Evolutionary conservation across 2,329 filamentous ascomycete species (phyloP).

Genomic region (Scolecobasidium constrictum): DNA sequence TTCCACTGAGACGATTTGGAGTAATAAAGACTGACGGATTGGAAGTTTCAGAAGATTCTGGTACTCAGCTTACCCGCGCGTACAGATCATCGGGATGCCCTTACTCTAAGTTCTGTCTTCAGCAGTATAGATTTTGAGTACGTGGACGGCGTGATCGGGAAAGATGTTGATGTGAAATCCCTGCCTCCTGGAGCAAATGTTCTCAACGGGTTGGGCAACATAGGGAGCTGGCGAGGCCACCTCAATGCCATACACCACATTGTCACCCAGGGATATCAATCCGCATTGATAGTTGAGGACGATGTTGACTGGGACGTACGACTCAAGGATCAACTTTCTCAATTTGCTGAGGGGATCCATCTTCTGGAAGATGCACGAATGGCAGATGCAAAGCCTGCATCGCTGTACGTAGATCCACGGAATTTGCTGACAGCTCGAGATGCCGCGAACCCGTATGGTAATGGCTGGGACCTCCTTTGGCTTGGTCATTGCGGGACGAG

Average conservation of each 20-base stretch:
- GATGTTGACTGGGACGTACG: slow-evolving; percentile 9
- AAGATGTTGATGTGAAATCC: slow-evolving; percentile 31
- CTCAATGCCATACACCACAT: slow-evolving; percentile 24
- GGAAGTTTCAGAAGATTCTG: slow-evolving; percentile 33
- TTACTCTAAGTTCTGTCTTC: slow-evolving; percentile 31
- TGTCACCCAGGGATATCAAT: neutral
- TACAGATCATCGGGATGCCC: slow-evolving; percentile 39
- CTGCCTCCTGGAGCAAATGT: slow-evolving; percentile 24
- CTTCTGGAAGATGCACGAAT: too few relatives aligned
- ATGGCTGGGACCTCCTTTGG: slow-evolving; percentile 10
- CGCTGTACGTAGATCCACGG: too few relatives aligned
- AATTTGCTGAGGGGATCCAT: slow-evolving; percentile 3
- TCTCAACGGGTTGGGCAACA: slow-evolving; percentile 20
- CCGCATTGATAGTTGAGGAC: slow-evolving; percentile 4
- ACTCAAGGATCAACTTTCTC: slow-evolving; percentile 1
- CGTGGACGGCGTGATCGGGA: slow-evolving; percentile 32
- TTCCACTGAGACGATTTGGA: too few relatives aligned
- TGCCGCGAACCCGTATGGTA: slow-evolving; percentile 8
- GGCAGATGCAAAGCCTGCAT: too few relatives aligned
- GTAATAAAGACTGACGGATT: neutral
- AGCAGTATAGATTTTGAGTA: slow-evolving; percentile 34
- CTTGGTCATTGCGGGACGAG: slow-evolving; percentile 7
- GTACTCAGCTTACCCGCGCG: slow-evolving; percentile 36
- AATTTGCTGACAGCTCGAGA: too few relatives aligned
- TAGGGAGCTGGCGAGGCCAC: slow-evolving; percentile 33